Base-by-base conservation (phyloP, 169 alveolate genomes). In the Plasmodium gallinaceum region DNA sequence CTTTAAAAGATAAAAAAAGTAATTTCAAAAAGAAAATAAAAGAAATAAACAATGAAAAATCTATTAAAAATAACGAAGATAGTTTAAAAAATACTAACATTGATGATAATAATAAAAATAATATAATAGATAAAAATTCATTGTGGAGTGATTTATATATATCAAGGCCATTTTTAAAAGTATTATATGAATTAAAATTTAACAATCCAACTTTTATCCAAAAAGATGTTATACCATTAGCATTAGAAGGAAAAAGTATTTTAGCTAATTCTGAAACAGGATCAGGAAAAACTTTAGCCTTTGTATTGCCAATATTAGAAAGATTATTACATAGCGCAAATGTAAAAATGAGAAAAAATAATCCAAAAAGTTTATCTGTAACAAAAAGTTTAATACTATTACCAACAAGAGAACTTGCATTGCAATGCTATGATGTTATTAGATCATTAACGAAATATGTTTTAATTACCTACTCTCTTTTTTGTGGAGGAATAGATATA, bases 351-450 rank as follows among this genome's bases (percentile, higher is more conserved):
- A 66, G 95, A 26, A 92, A 61, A 62, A 87, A 91, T 43, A 24
- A 45, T 42, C 16, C 16, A 54, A 61, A 71, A 68, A 46, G 76
- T 24, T 18, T 39, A 51, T 88, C 72, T 7, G 97, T 95, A 37
- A 96, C 99, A 16, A 96, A 97, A 76, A 97, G 93, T 8, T 92
- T 97, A 65, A 93, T 97, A 24, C 93, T 97, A 54, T 88, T 96
- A 62, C 99, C 99, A 24, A 97, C 98, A 3, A 94, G 99, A 3
- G 99, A 97, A 66, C 95, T 97, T 14, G 98, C 98, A 5, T 93
- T 96, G 65, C 99, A 97, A 87, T 96, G 98, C 39, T 94, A 75
- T 60, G 96, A 94, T 22, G 95, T 96, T 60, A 92, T 96, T 18
- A 94, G 94, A 72, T 62, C 85, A 12, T 91, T 96, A 69, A 87